Conservation (phyloP, 164 flowering plant species). For the Piper longum region DNA sequence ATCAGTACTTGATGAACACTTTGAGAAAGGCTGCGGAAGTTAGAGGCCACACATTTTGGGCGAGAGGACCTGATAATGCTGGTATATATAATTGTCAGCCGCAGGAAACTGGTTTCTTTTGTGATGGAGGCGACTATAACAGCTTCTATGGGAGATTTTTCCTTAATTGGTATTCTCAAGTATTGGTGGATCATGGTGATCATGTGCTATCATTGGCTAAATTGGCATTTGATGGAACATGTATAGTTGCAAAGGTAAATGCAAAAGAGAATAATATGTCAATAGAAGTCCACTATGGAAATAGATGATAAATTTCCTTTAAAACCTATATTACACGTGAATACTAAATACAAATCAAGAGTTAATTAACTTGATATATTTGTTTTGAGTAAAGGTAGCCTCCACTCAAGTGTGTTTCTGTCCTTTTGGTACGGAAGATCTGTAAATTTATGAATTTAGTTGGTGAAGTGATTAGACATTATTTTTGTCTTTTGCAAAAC, state of each 20-base stretch:
- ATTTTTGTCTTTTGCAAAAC: no score
- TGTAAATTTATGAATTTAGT: no score
- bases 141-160: slow-evolving; percentile 85
- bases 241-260: slow-evolving; percentile 60
- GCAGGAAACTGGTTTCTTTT: slow-evolving; percentile 73
- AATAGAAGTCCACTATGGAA: not conserved
- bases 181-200: slow-evolving; percentile 68
- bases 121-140: slow-evolving; percentile 93
- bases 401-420: not conserved
- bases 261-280: not conserved
- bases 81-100: slow-evolving; percentile 75
- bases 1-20: slow-evolving; percentile 61
- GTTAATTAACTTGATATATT: not conserved
- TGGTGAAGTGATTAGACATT: no score
- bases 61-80: slow-evolving; percentile 75
- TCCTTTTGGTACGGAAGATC: not conserved
- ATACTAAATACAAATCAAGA: not conserved
- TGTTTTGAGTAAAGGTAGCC: not conserved
- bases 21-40: slow-evolving; percentile 64
- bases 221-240: slow-evolving; percentile 69
- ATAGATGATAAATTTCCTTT: not conserved
- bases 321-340: not conserved
- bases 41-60: slow-evolving; percentile 86
- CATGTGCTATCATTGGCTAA: slow-evolving; percentile 72
- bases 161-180: slow-evolving; percentile 73